A percentile compares a stretch with the other conserved stretches of the same genome.
Evolutionary conservation across 1,139 yeast genomes (phyloP).

Genomic region (Trichomonascaceae sp.): DNA sequence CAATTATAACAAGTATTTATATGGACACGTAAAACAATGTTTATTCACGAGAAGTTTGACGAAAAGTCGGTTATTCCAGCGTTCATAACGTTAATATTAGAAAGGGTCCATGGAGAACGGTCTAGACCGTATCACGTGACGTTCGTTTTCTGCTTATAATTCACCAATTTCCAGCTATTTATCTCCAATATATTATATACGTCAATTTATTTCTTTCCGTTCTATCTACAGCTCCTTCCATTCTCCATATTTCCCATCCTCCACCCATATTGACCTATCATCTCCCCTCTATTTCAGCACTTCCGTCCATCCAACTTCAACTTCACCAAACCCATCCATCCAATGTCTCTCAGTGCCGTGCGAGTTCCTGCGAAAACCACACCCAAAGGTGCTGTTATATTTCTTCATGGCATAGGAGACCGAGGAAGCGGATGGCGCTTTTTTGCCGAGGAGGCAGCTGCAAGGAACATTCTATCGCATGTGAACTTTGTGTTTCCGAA

Average conservation of each 20-base stretch:
- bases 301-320: background rate
- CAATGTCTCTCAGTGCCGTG: conserved; percentile 18
- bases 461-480: conserved; percentile 42
- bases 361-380: conserved; percentile 26
- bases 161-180: background rate
- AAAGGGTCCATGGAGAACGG: too few species aligned
- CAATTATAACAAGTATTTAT: too few species aligned
- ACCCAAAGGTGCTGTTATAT: conserved; percentile 63
- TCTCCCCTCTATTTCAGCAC: background rate
- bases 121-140: background rate
- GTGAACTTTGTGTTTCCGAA: conserved; percentile 81
- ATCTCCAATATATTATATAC: background rate
- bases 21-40: too few species aligned
- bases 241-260: background rate
- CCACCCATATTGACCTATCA: background rate
- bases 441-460: conserved; percentile 42
- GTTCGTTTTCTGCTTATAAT: background rate
- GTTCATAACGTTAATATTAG: too few species aligned
- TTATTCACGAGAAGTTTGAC: too few species aligned
- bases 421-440: conserved; percentile 86
- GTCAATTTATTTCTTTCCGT: background rate
- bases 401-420: conserved; percentile 91
- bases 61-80: too few species aligned
- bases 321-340: background rate
- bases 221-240: background rate